Conservation (phyloP, 805 yeast genomes). For the Myxozyma sirexii region DNA sequence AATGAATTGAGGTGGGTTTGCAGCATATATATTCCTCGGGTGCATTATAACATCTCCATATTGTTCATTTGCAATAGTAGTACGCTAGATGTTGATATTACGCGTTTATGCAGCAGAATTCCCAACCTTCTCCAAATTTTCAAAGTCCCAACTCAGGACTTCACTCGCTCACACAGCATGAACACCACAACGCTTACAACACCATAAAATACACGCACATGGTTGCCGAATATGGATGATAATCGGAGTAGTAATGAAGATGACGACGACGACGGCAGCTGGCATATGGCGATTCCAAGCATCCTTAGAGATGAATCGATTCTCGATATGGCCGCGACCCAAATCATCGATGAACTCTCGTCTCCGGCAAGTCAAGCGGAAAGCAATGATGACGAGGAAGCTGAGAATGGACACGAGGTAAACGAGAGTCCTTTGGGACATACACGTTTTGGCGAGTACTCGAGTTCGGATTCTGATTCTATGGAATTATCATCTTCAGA, state of each 20-base stretch:
- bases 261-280: background rate
- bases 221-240: background rate
- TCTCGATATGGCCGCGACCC: background rate
- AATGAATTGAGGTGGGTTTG: conserved; percentile 14
- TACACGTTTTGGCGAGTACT: conserved; percentile 1
- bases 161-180: background rate
- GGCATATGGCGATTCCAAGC: background rate
- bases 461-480: background rate
- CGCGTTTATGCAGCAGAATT: background rate
- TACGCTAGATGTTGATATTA: background rate
- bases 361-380: background rate
- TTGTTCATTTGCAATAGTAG: no score
- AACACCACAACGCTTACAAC: background rate
- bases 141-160: background rate
- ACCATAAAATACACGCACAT: background rate
- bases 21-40: conserved; percentile 22
- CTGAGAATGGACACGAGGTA: background rate
- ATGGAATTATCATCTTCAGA: background rate
- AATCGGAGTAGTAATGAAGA: background rate
- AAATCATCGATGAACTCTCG: background rate
- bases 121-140: background rate
- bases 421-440: background rate
- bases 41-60: conserved; percentile 20
- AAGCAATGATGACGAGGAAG: background rate
- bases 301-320: background rate